Evolutionary conservation across 768 basidiomycete species (phyloP), one percentile per base, ranked within the genome.

Genomic region (Rhizopogon vulgaris): DNA sequence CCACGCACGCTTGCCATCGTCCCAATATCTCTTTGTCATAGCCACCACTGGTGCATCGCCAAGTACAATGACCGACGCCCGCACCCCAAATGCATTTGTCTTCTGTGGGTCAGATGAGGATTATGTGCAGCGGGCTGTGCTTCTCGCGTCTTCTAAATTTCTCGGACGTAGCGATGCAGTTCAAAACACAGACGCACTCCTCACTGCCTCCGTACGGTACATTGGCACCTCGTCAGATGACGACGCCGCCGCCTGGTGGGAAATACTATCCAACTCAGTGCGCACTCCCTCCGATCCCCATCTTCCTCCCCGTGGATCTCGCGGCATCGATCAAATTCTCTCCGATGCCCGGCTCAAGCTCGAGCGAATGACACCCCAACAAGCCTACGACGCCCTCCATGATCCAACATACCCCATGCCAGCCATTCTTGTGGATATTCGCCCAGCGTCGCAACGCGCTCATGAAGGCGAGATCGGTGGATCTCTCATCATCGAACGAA

Each of bases 401-500:
- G 76, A 78, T 38, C 70, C 75, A 4, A 68, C 73, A 24, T 72
- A 78, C 37, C 73, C 71, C 3, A 80, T 79, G 38, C 86, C 87
- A 1, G 82, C 80, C 1, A 77, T 89, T 50, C 73, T 91, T 38
- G 87, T 91, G 8, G 89, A 90, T 63, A 88, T 90, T 48, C 82
- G 89, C 6, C 78, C 87, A 0, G 77, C 73, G 36, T 74, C 73
- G 4, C 79, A 87, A 63, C 77, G 89, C 15, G 72, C 72, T 4
- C 63, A 62, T 42, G 69, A 78, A 30, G 89, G 89, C 0, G 74
- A 69, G 0, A 84, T 90, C 50, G 72, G 72, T 6, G 86, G 88
- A 0, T 77, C 87, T n/a, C 68, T 90, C 51, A 69, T 86, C 49
- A 78, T 90, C 52, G 88, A 90, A 59, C 76, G 88, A 18, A 90